A percentile compares a stretch with the other conserved stretches of the same genome.
Conservation (phyloP, 225 moss, liverwort and hornwort genomes). For the Lunularia cruciata region DNA sequence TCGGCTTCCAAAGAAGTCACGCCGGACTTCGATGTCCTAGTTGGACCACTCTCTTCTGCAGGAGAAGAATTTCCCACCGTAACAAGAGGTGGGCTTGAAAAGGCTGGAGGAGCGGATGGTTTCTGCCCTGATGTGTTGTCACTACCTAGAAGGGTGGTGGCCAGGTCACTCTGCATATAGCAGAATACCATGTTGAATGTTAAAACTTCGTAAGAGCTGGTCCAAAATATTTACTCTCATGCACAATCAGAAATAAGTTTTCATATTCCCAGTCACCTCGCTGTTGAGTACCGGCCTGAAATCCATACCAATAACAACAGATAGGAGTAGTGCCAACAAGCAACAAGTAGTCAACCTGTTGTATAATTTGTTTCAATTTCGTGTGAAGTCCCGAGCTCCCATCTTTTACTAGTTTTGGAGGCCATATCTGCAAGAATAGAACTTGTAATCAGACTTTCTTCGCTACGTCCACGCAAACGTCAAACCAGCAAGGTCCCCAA, state of each 20-base stretch:
- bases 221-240: too few species aligned
- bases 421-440: conserved; percentile 64
- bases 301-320: too few species aligned
- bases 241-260: too few species aligned
- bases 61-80: conserved; percentile 36
- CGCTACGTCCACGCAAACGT: too few species aligned
- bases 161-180: conserved; percentile 71
- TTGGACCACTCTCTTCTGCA: conserved; percentile 35
- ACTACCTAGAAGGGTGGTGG: conserved; percentile 70
- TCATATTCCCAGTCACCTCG: too few species aligned
- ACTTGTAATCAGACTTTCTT: too few species aligned
- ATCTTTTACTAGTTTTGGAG: conserved; percentile 92
- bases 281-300: too few species aligned
- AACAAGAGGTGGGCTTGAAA: conserved; percentile 63
- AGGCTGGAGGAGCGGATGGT: conserved; percentile 61
- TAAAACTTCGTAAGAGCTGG: too few species aligned
- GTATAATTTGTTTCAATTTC: conserved; percentile 66
- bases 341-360: conserved; percentile 49
- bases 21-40: conserved; percentile 30
- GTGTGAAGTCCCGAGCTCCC: conserved; percentile 61
- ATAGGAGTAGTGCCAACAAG: too few species aligned
- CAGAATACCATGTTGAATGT: too few species aligned
- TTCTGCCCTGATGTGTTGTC: conserved; percentile 48
- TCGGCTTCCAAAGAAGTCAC: conserved; percentile 20
- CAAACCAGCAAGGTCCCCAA: too few species aligned